phyloP scores from a whole-genome alignment of 140 eudicot genomes.

The Ambrosia hybrid region DNA sequence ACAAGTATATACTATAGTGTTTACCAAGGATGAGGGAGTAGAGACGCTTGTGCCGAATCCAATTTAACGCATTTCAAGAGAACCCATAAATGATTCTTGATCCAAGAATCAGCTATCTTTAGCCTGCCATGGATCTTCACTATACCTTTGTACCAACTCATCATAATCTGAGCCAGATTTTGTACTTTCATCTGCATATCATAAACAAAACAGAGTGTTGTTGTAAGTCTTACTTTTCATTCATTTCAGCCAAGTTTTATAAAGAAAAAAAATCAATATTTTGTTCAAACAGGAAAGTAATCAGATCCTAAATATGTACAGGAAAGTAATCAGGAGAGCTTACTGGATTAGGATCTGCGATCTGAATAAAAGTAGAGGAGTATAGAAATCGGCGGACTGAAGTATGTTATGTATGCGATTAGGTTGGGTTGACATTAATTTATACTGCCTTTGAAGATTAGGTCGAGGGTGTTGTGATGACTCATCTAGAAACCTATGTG shows the following conservation, averaged over 20 bases:
- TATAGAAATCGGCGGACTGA: not conserved
- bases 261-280: not conserved
- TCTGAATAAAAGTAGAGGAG: not conserved
- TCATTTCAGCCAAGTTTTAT: conserved; percentile 4
- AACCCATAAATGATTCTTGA: conserved; percentile 22
- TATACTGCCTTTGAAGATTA: too few species aligned
- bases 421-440: not conserved
- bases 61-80: conserved; percentile 28
- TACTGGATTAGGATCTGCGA: conserved; percentile 20
- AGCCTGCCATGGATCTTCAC: not conserved
- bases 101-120: conserved; percentile 8
- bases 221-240: not conserved
- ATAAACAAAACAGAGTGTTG: not conserved
- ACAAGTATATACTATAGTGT: not conserved
- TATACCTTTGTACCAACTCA: not conserved
- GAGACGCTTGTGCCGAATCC: not conserved
- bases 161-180: not conserved
- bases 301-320: not conserved
- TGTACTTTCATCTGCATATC: conserved; percentile 5
- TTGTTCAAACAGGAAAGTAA: conserved; percentile 1
- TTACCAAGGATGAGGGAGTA: not conserved
- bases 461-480: too few species aligned
- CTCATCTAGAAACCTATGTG: too few species aligned
- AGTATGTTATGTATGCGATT: not conserved
- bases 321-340: not conserved